Evolutionary conservation across 1,284 basidiomycete species (phyloP), one percentile per base, ranked within the genome.

Genomic region (Trichosporon inkin): DNA sequence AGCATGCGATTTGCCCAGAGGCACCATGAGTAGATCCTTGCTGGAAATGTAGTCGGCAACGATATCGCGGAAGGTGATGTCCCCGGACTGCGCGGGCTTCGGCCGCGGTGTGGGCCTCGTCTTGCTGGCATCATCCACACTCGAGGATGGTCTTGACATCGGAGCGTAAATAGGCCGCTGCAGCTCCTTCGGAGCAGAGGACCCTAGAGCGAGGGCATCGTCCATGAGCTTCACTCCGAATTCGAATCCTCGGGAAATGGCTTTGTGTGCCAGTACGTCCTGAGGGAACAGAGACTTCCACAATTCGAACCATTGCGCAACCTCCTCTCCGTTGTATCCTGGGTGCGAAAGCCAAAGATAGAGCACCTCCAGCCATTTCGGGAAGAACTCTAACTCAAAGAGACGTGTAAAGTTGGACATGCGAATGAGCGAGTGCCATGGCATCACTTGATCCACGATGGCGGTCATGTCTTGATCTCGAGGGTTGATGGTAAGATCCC

Each of bases 361-460:
- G 37, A 99, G 80, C n/a, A 90, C 85, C 44, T 91, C 86, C 54
- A 99, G 82, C 93, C 93, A 99, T 72, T 94, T 93, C 2, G 91
- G 90, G 83, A 98, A 96, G 80, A 99, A 95, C 70, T 92, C 92
- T 8, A 84, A 82, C 73, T 94, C 90, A 64, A 97, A 79, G 7
- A 98, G 78, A 69, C 92, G 88, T 1, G 86, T 83, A 64, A 94
- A 82, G 62, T 92, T 85, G 1, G 88, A 87, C 0, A 84, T 78
- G 5, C 90, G 86, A 34, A 99, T 80, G 44, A 92, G 81, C 22
- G 78, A 70, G 16, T 80, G 80, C 96, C 96, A 99, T 0, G 81
- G 80, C 44, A 98, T 80, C 11, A 92, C 87, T 53, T 81, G 81
- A n/a, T 87, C 80, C 24, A 71, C 61, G 35, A 99, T 81, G 0